A percentile compares a stretch with the other conserved stretches of the same genome.
Conservation (phyloP, 768 basidiomycete genomes). For the Chalciporus pseudorubinellus region DNA sequence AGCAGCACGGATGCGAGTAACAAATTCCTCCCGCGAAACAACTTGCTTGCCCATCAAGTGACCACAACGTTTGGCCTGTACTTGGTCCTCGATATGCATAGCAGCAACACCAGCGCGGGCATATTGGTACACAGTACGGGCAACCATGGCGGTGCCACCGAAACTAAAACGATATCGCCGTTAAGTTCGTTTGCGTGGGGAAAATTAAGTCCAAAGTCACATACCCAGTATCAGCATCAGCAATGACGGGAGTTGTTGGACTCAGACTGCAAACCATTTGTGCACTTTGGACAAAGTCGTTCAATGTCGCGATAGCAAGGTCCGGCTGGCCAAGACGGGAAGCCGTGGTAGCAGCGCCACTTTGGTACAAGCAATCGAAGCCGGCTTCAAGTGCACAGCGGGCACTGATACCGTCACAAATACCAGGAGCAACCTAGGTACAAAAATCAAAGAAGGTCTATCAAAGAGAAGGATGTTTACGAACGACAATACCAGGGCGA, state of each 20-base stretch:
- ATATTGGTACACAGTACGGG: slow-evolving; percentile 73
- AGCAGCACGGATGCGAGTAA: slow-evolving; percentile 73
- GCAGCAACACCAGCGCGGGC: slow-evolving; percentile 67
- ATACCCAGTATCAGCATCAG: slow-evolving; percentile 78
- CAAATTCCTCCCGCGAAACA: slow-evolving; percentile 72
- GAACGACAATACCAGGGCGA: slow-evolving; percentile 72
- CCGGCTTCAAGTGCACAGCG: slow-evolving; percentile 79
- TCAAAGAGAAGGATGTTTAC: slow-evolving; percentile 19
- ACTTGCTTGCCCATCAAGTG: slow-evolving; percentile 81
- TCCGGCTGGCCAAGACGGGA: slow-evolving; percentile 78
- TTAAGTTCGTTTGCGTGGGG: slow-evolving; percentile 7
- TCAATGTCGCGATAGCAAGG: slow-evolving; percentile 73
- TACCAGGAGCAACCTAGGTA: slow-evolving; percentile 66
- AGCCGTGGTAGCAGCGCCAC: slow-evolving; percentile 78
- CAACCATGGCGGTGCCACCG: slow-evolving; percentile 73
- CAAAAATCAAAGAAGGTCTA: background rate
- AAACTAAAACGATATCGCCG: slow-evolving; percentile 37
- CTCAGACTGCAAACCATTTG: slow-evolving; percentile 68
- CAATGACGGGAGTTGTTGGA: slow-evolving; percentile 68
- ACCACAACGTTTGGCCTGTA: slow-evolving; percentile 77
- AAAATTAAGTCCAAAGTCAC: slow-evolving; percentile 1
- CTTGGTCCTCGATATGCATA: slow-evolving; percentile 80
- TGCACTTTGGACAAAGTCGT: slow-evolving; percentile 71
- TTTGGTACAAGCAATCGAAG: slow-evolving; percentile 76
- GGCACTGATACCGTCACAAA: slow-evolving; percentile 78